Base-by-base conservation (phyloP, 768 basidiomycete genomes). In the Suillus discolor region DNA sequence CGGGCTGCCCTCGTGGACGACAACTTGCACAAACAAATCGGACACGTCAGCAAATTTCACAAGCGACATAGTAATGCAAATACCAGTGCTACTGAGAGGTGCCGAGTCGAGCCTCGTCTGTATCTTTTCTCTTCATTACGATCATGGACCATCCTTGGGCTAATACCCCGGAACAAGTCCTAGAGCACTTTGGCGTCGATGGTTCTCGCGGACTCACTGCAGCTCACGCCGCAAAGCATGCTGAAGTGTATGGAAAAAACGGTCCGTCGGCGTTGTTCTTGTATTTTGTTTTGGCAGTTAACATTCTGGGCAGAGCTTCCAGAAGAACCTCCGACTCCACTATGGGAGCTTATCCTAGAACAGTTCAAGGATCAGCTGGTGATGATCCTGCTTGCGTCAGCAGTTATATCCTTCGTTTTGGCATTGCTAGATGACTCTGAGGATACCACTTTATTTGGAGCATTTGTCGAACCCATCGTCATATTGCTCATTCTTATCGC, bases 321-420 rank as follows among this genome's bases (percentile, higher is more conserved):
- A 13, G 95, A 97, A 73, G 94, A 96, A 12, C 90, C 93, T 0
- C 80, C 93, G 4, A 97, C 97, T 5, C 93, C 96, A 4, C 74
- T 99, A 39, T 96, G 95, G 94, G 86, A 94, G 74, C 88, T 99
- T 66, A 91, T 99, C 66, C 84, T 99, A n/a, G 96, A 97, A 70
- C 97, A 99, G 79, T 99, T 99, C 85, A 92, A 99, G 83, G 97
- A 99, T 80, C 95, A 97, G 78, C 87, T 99, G 36, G 97, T 99
- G 49, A 89, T 99, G 68, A 99, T 99, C 74, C 86, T 99, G 41
- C 90, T 99, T 55, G 96, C 86, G 3, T 97, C 96, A 1, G 97
- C 97, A 15, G 89, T 93, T 54, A 85, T 99, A 70, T 99, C 97
- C 12, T 96, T 99, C 78, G 82, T 96, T 16, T 83, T 99, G 47